Base-by-base conservation (phyloP, 192 early-diverging fungal genomes). In the Backusella tarrabulga region DNA sequence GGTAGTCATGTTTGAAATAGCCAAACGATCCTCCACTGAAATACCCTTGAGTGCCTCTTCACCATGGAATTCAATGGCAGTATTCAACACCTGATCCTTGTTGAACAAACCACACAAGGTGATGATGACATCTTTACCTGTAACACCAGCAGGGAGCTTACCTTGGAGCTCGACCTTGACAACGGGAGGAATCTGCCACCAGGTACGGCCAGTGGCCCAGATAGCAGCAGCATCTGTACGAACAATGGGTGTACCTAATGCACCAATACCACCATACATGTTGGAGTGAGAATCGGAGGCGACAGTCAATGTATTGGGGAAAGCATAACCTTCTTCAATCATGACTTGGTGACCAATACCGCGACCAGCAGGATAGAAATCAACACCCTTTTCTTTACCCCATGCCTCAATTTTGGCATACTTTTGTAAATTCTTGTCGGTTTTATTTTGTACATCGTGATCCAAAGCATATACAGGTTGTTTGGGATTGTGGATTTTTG, bases 1-100 rank as follows among this genome's bases (percentile, higher is more conserved):
- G 38, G 98, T 99, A 6, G 98, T 99, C 98, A 99, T 98, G 85
- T 99, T 99, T 77, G 97, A 91, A 76, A 99, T 96, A 60, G 98
- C 95, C 72, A 99, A 87, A 11, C 97, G 91, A 69, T 97, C 97
- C 79, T 97, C 96, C 12, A 99, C 87, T 0, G 89, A 86, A 72
- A 99, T 81, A 15, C 79, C 77, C 32, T 79, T 76, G 12, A 93
- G 85, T 38, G 87, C 88, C 52, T 88, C 85, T 26, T 89, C 91
- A 60, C 97, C 97, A 50, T 88, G 89, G 81, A 99, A 99, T 87
- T 99, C 98, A 66, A 99, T 94, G 0, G 98, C 97, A 40, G 92
- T 92, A 84, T 99, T 99, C 42, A 99, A 92, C 29, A 99, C 96
- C 83, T 99, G 91, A 83, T 98, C 98, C 72, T 94, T 89, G 75